Percentiles rank a stretch among this genome's conserved stretches.
Evolutionary conservation across 106 monocot genomes (phyloP).

Genomic region (Acanthochlamys bracteata): DNA sequence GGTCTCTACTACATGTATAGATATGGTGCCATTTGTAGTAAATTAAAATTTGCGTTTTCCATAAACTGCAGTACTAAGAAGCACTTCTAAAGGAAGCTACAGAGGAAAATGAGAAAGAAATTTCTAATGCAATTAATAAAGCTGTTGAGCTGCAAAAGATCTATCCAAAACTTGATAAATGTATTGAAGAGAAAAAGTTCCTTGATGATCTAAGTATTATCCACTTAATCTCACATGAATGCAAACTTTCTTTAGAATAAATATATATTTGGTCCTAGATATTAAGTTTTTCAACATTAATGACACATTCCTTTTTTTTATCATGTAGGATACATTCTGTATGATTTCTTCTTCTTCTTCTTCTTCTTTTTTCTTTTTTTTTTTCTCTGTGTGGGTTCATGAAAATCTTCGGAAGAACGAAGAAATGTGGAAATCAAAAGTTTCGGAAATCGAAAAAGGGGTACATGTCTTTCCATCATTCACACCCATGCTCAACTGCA

Average conservation of each 20-base stretch:
- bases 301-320: too few species aligned
- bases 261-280: neutral
- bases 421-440: slow-evolving; percentile 51
- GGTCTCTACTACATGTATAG: neutral
- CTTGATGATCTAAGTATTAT: slow-evolving; percentile 54
- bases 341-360: neutral
- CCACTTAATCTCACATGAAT: neutral
- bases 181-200: slow-evolving; percentile 61
- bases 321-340: too few species aligned
- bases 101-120: slow-evolving; percentile 66
- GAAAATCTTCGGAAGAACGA: slow-evolving; percentile 65
- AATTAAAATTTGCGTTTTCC: neutral
- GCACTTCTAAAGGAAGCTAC: slow-evolving; percentile 53
- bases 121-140: slow-evolving; percentile 54
- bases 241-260: neutral
- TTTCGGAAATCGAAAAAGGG: slow-evolving; percentile 52
- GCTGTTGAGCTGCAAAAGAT: slow-evolving; percentile 64
- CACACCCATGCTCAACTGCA: too few species aligned
- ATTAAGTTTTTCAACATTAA: neutral
- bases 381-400: slow-evolving; percentile 43
- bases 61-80: slow-evolving; percentile 61
- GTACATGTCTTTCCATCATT: slow-evolving; percentile 17
- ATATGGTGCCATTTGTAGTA: neutral
- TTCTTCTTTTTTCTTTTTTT: neutral
- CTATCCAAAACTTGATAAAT: slow-evolving; percentile 53